These are phyloP conservation scores for Parasitella parasitica DNA, from an alignment of 371 early-diverging fungal species.

Conservation along the genomic window DNA sequence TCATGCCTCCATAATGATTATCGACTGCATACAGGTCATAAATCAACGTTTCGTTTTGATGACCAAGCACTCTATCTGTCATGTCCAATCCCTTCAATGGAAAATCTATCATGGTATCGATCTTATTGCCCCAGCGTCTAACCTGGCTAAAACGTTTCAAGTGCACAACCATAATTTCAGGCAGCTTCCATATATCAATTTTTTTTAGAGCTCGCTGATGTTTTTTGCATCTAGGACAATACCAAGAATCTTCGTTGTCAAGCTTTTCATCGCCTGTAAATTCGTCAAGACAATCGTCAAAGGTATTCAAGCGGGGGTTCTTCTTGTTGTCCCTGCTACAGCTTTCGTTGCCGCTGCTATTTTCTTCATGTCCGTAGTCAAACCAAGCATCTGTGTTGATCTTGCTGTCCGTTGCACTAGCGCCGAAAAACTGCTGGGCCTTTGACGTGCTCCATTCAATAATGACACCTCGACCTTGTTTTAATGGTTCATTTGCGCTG, in stretches of 20 bases:
- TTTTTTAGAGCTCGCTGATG: conserved; percentile 56
- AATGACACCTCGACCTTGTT: conserved; percentile 43
- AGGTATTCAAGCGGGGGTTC: background rate
- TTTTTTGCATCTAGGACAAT: conserved; percentile 63
- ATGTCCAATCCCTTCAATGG: conserved; percentile 48
- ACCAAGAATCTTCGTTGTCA: conserved; percentile 65
- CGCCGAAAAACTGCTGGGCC: conserved; percentile 37
- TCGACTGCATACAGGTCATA: conserved; percentile 90
- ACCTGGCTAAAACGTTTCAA: conserved; percentile 69
- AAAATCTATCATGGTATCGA: conserved; percentile 66
- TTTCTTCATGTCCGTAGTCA: conserved; percentile 19
- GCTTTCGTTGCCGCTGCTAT: background rate
- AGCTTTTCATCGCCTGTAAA: conserved; percentile 63
- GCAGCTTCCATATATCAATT: conserved; percentile 57
- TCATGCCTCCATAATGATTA: conserved; percentile 89
- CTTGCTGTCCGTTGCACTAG: conserved; percentile 1
- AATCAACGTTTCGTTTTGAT: conserved; percentile 32
- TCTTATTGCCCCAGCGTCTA: conserved; percentile 59
- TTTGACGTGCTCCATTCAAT: conserved; percentile 27
- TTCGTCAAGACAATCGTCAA: conserved; percentile 61
- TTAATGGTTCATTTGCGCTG: too few species aligned
- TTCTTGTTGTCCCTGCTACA: background rate
- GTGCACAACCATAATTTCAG: conserved; percentile 60
- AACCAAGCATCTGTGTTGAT: conserved; percentile 29
- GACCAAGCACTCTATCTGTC: conserved; percentile 27